These are phyloP conservation scores for Podospora tetraspora DNA, from an alignment of 495 filamentous ascomycete genomes.

Conservation along the genomic window DNA sequence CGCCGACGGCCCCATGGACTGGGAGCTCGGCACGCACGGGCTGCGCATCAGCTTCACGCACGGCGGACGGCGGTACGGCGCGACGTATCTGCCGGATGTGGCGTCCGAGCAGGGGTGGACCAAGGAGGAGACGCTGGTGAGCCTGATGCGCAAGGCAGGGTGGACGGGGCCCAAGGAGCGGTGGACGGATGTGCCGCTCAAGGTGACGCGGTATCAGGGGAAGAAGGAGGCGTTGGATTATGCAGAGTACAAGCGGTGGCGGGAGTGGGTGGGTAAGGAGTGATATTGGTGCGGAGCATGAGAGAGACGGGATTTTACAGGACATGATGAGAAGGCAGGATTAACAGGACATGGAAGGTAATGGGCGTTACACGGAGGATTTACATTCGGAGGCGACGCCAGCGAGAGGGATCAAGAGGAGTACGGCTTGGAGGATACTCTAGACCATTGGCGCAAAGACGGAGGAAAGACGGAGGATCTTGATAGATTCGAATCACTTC, in stretches of 20 bases:
- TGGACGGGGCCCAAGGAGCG: conserved; percentile 63
- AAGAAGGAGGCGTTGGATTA: conserved; percentile 64
- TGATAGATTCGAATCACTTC: not conserved
- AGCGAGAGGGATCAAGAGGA: not conserved
- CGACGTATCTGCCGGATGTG: conserved; percentile 92
- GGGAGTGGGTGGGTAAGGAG: conserved; percentile 56
- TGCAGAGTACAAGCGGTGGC: conserved; percentile 69
- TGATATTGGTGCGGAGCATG: not conserved
- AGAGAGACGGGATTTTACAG: not conserved
- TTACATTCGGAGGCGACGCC: not conserved
- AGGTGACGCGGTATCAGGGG: conserved; percentile 76
- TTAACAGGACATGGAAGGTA: not conserved
- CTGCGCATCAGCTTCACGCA: conserved; percentile 70
- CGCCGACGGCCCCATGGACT: conserved; percentile 68
- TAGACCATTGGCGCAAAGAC: not conserved
- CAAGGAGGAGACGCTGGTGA: conserved; percentile 84
- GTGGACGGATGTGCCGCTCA: conserved; percentile 74
- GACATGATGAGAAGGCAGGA: not conserved
- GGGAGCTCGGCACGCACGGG: conserved; percentile 80
- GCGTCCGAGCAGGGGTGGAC: conserved; percentile 90
- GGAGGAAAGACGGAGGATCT: not conserved
- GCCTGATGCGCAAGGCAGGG: conserved; percentile 90
- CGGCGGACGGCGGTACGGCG: conserved; percentile 61
- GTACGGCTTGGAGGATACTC: not conserved
- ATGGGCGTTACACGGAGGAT: not conserved